Conservation (phyloP, 768 basidiomycete genomes). For the Tremella yokohamensis region DNA sequence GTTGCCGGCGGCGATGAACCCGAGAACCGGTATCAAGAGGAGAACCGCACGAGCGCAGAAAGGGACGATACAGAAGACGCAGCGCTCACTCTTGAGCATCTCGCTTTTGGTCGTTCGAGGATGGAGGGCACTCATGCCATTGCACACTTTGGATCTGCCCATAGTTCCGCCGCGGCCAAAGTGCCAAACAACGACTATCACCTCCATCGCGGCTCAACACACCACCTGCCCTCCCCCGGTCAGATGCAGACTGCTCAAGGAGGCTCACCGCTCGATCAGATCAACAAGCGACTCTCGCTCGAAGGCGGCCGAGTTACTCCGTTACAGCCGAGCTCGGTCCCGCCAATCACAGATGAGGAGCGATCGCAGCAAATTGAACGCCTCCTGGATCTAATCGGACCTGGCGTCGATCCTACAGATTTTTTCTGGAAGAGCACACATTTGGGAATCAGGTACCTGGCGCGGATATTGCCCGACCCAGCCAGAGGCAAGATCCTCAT, state of each 20-base stretch:
- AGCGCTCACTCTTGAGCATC: constrained; percentile 48
- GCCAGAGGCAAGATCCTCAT: constrained; percentile 47
- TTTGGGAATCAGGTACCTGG: constrained; percentile 41
- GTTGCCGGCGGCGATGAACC: not conserved
- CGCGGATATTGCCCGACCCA: constrained; percentile 38
- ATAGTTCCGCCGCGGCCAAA: constrained; percentile 14
- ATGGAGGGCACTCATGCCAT: constrained; percentile 33
- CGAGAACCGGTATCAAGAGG: constrained; percentile 8
- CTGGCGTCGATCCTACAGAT: constrained; percentile 43
- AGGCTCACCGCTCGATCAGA: not conserved
- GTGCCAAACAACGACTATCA: constrained; percentile 44
- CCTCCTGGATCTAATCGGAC: constrained; percentile 40
- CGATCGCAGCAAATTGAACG: constrained; percentile 29
- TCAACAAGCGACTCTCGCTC: not conserved
- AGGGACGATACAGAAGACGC: constrained; percentile 49
- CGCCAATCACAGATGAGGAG: constrained; percentile 23
- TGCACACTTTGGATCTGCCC: constrained; percentile 34
- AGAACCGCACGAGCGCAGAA: constrained; percentile 24
- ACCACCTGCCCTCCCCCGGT: not conserved
- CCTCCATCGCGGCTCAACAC: constrained; percentile 4
- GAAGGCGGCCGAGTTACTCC: no score
- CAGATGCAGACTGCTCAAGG: not conserved
- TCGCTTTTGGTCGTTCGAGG: constrained; percentile 46
- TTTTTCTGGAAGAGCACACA: constrained; percentile 47
- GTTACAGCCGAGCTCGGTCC: not conserved